Percentiles rank a stretch among this genome's conserved stretches.
phyloP scores from a whole-genome alignment of 345 rosid species.

The Pugionium cornutum region DNA sequence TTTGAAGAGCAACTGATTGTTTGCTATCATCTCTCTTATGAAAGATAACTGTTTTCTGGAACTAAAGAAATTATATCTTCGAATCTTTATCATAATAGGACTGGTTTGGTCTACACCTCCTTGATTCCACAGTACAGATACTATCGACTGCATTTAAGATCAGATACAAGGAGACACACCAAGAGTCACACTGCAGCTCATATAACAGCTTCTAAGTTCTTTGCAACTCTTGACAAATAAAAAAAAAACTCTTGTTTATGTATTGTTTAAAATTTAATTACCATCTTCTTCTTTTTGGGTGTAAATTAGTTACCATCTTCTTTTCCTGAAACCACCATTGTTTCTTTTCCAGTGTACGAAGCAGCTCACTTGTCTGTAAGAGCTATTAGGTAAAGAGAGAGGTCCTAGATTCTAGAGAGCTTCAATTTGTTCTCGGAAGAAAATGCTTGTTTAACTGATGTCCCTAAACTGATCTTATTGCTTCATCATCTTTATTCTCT shows the following conservation, averaged over 20 bases:
- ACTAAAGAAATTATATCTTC: conserved; percentile 57
- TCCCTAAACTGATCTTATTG: conserved; percentile 13
- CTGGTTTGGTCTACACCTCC: not conserved
- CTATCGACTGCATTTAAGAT: conserved; percentile 69
- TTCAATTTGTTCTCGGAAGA: conserved; percentile 69
- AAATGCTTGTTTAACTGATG: conserved; percentile 52
- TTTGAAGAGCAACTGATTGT: conserved; percentile 35
- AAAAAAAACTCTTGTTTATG: conserved; percentile 2
- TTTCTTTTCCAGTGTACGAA: conserved; percentile 55
- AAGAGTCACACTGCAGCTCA: conserved; percentile 64
- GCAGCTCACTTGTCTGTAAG: conserved; percentile 77
- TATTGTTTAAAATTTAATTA: not conserved
- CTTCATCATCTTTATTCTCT: conserved; percentile 14
- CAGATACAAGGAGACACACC: conserved; percentile 74
- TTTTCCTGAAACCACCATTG: not conserved
- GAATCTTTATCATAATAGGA: not conserved
- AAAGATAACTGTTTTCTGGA: conserved; percentile 15
- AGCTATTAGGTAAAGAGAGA: conserved; percentile 76
- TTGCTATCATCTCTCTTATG: conserved; percentile 14
- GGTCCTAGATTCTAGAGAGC: conserved; percentile 83
- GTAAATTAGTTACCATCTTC: no score
- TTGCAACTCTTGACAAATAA: conserved; percentile 48
- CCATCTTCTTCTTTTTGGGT: not conserved
- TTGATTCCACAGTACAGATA: conserved; percentile 42
- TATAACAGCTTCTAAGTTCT: conserved; percentile 59